A percentile compares a stretch with the other conserved stretches of the same genome.
Evolutionary conservation across 176 grass and related monocot species (phyloP).

Genomic region (Microstegium vimineum): DNA sequence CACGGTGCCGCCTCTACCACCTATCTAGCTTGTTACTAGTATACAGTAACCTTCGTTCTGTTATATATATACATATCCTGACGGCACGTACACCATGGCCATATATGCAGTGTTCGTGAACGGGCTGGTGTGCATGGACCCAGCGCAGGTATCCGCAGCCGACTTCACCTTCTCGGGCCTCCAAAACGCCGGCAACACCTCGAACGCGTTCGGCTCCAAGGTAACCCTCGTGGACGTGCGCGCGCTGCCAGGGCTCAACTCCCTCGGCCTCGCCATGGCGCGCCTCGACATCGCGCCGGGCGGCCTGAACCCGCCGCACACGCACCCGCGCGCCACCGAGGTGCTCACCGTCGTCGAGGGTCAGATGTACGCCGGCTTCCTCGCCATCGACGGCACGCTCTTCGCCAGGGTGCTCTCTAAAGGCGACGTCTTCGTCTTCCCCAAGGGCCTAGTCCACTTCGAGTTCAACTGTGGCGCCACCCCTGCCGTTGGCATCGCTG

Average conservation of each 20-base stretch:
- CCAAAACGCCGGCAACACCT: slow-evolving; percentile 25
- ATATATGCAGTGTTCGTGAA: slow-evolving; percentile 40
- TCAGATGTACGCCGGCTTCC: slow-evolving; percentile 33
- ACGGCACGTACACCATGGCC: too few relatives aligned
- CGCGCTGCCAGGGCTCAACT: slow-evolving; percentile 43
- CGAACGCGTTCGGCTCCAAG: slow-evolving; percentile 46
- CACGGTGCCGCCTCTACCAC: too few relatives aligned
- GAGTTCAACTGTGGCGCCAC: slow-evolving; percentile 17
- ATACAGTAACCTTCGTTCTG: too few relatives aligned
- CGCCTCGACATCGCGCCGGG: slow-evolving; percentile 34
- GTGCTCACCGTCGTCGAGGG: slow-evolving; percentile 43
- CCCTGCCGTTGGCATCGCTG: not conserved
- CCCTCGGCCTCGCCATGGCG: slow-evolving; percentile 37
- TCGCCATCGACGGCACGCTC: slow-evolving; percentile 27
- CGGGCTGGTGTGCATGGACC: slow-evolving; percentile 47
- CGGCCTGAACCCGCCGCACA: slow-evolving; percentile 47
- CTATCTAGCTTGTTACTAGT: too few relatives aligned
- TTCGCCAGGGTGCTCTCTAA: not conserved
- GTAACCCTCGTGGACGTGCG: slow-evolving; percentile 4
- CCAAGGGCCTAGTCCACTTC: slow-evolving; percentile 42
- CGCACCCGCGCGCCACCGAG: slow-evolving; percentile 52
- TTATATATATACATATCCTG: too few relatives aligned
- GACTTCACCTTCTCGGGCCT: slow-evolving; percentile 40
- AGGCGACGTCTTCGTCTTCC: slow-evolving; percentile 45
- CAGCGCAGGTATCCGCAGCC: not conserved